Evolutionary conservation across 169 alveolate species (phyloP).

Genomic region (Plasmodium knowlesi): DNA sequence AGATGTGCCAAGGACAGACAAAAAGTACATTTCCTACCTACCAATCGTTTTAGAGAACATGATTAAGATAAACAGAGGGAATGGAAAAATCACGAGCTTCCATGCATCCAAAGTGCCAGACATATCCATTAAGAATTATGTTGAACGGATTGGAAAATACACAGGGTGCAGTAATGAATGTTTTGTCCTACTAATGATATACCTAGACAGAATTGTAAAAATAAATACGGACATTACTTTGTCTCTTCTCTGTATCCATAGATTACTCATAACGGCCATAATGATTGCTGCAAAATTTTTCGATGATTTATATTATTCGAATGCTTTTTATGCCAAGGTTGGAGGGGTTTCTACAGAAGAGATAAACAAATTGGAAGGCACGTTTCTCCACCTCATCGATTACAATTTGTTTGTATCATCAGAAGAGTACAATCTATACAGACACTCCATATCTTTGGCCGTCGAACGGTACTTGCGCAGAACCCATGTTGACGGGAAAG

Average conservation of each 20-base stretch:
- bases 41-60: slow-evolving; percentile 45
- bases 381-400: slow-evolving; percentile 88
- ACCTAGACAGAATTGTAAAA: slow-evolving; percentile 86
- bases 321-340: slow-evolving; percentile 91
- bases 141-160: slow-evolving; percentile 88
- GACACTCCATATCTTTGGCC: slow-evolving; percentile 83
- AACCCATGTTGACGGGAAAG: not conserved
- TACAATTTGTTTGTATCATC: slow-evolving; percentile 90
- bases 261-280: slow-evolving; percentile 91
- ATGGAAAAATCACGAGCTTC: slow-evolving; percentile 86
- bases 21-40: slow-evolving; percentile 11
- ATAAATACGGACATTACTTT: slow-evolving; percentile 82
- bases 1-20: slow-evolving; percentile 55
- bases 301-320: slow-evolving; percentile 93
- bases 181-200: slow-evolving; percentile 88
- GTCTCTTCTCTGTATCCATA: slow-evolving; percentile 88
- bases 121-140: slow-evolving; percentile 88
- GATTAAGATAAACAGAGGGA: slow-evolving; percentile 22
- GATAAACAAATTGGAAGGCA: slow-evolving; percentile 90
- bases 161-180: slow-evolving; percentile 91
- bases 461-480: slow-evolving; percentile 51
- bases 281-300: slow-evolving; percentile 93
- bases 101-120: slow-evolving; percentile 90
- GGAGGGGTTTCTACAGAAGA: slow-evolving; percentile 95
- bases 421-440: slow-evolving; percentile 89